phyloP scores from a whole-genome alignment of 805 yeast genomes.

The Teunomyces funiuensis region DNA sequence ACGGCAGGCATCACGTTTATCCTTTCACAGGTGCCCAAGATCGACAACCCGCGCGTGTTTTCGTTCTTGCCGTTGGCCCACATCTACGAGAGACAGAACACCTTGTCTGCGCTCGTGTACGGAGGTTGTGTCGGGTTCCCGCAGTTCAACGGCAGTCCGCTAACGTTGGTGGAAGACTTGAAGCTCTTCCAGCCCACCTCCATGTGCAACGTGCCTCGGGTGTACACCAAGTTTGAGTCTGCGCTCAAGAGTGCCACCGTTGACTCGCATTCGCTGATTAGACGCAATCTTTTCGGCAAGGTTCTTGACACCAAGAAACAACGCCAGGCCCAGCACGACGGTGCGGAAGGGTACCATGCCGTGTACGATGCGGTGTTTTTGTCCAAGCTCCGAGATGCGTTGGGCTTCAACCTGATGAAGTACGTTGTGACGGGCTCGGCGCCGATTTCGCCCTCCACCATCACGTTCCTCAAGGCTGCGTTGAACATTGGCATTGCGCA shows the following conservation, averaged over 20 bases:
- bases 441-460: conserved; percentile 21
- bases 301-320: conserved; percentile 18
- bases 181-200: conserved; percentile 22
- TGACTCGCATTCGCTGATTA: conserved; percentile 17
- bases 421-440: conserved; percentile 28
- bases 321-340: conserved; percentile 15
- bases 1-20: conserved; percentile 19
- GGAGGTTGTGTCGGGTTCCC: conserved; percentile 30
- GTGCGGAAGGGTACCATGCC: conserved; percentile 18
- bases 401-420: conserved; percentile 30
- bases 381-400: conserved; percentile 34
- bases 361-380: conserved; percentile 17
- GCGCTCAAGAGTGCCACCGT: conserved; percentile 25
- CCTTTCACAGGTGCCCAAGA: conserved; percentile 10
- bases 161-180: conserved; percentile 25
- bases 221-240: conserved; percentile 26
- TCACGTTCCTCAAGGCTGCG: conserved; percentile 24
- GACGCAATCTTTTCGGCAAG: conserved; percentile 17
- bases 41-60: conserved; percentile 12
- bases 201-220: conserved; percentile 27
- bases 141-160: conserved; percentile 20
- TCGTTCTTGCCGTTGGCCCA: conserved; percentile 39
- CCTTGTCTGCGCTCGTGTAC: conserved; percentile 19
- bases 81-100: conserved; percentile 32
- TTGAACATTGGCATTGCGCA: conserved; percentile 27